Conservation (phyloP, 352 stramenopile genomes). For the Phytophthora tentaculata region DNA sequence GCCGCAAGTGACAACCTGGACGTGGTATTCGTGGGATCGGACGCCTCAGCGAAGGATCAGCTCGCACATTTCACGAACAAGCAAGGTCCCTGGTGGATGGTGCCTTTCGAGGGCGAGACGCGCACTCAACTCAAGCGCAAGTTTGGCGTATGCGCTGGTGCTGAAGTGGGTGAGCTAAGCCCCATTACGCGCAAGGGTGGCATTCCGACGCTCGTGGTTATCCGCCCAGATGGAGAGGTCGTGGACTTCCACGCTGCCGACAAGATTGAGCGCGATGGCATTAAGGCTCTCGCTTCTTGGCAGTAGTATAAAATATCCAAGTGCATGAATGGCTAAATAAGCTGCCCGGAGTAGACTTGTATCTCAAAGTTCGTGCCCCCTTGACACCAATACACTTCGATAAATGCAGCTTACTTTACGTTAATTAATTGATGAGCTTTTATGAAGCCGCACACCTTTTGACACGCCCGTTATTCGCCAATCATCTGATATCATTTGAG, state of each 20-base stretch:
- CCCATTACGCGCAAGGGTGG: conserved; percentile 69
- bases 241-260: conserved; percentile 72
- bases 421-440: no score
- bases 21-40: conserved; percentile 83
- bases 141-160: conserved; percentile 77
- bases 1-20: conserved; percentile 60
- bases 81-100: conserved; percentile 79
- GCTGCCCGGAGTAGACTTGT: background rate
- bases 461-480: conserved; percentile 15
- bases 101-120: conserved; percentile 67
- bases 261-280: conserved; percentile 62
- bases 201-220: conserved; percentile 81
- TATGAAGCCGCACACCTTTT: conserved; percentile 9
- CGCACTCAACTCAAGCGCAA: conserved; percentile 81
- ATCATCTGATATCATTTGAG: conserved; percentile 2
- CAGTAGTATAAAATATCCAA: no score
- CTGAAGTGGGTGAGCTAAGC: conserved; percentile 61
- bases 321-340: no score
- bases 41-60: conserved; percentile 64
- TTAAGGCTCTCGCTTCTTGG: conserved; percentile 54
- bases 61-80: conserved; percentile 71
- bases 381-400: no score
- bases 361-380: background rate
- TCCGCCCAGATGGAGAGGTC: conserved; percentile 63
- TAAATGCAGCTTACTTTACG: background rate